Base-by-base conservation (phyloP, 176 grass and related monocot genomes). In the Pontederia crassipes region DNA sequence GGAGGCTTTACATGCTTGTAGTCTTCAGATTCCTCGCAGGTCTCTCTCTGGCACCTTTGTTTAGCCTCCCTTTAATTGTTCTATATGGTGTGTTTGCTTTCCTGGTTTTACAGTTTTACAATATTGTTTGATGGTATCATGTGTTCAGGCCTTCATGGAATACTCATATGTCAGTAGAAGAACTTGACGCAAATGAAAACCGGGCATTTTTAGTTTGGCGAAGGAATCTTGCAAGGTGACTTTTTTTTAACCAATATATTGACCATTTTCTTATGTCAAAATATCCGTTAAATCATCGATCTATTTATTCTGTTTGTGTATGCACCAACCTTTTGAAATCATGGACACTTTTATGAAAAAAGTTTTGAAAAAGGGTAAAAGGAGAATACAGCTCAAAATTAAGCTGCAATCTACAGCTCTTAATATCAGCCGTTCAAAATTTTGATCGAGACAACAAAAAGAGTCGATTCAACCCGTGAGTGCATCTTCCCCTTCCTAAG, bases 131-230 rank as follows among this genome's bases (percentile, higher is more conserved):
- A 59, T 26, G 59, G n/a, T 74, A 45, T 51, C 12, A 13, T 82
- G 45, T 51, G 50, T 66, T 12, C 74, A 96, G 92, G 8, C 92
- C 87, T 27, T 80, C 81, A 2, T 90, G 92, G 87, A 77, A 69
- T 80, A 32, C 68, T 62, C 62, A 52, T 68, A 90, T 96, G 92
- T 78, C 81, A 0, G 70, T 87, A n/a, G 87, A 88, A 49, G 81
- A 90, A 65, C 86, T 90, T 18, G 83, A 88, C 53, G 78, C 64
- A 0, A 90, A 85, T 10, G 92, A 96, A 77, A 69, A 77, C 18
- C 54, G 59, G 54, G 81, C 87, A 12, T 96, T 96, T 71, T 75
- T 90, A 49, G 78, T 78, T 29, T 96, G 92, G 92, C 78, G 92
- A 12, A 81, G 83, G 81, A 90, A 73, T 70, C 86, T 96, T 27